These are phyloP conservation scores for Acanthamoeba castellanii DNA, from an alignment of 208 protist species.

Conservation along the genomic window DNA sequence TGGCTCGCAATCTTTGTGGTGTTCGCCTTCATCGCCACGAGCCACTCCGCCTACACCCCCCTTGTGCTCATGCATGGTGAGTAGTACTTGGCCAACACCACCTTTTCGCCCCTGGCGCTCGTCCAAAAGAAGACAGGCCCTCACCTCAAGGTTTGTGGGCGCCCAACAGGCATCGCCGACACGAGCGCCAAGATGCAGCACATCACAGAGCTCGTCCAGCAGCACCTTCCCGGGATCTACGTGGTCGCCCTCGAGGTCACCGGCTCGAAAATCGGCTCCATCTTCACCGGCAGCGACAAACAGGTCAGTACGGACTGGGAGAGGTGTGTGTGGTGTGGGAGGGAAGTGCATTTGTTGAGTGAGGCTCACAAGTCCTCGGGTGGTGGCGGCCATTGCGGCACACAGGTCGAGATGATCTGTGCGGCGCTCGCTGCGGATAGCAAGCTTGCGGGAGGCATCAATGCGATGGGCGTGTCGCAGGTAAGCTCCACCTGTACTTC, in stretches of 20 bases:
- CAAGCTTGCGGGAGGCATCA: constrained; percentile 59
- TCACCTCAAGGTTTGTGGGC: not conserved
- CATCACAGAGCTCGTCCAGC: not conserved
- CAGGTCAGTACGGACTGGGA: not conserved
- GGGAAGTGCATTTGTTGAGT: no score
- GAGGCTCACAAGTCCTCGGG: not conserved
- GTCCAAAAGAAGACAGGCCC: not conserved
- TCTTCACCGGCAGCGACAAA: not conserved
- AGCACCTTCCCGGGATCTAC: constrained; percentile 31
- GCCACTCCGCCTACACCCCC: not conserved
- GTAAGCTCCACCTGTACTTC: not conserved
- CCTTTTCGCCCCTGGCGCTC: not conserved
- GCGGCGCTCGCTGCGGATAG: not conserved
- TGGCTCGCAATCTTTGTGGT: not conserved
- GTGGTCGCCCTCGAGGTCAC: constrained; percentile 46
- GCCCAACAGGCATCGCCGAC: constrained; percentile 30
- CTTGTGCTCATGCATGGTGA: constrained; percentile 27
- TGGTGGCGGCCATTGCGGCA: no score
- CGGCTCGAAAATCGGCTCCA: not conserved
- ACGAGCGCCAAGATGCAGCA: constrained; percentile 51
- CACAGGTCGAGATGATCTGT: constrained; percentile 31
- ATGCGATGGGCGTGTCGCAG: constrained; percentile 68
- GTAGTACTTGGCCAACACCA: no score
- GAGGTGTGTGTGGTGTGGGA: not conserved
- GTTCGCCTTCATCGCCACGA: not conserved